Evolutionary conservation across 1,139 yeast genomes (phyloP).

Genomic region (Williopsis jadinii): DNA sequence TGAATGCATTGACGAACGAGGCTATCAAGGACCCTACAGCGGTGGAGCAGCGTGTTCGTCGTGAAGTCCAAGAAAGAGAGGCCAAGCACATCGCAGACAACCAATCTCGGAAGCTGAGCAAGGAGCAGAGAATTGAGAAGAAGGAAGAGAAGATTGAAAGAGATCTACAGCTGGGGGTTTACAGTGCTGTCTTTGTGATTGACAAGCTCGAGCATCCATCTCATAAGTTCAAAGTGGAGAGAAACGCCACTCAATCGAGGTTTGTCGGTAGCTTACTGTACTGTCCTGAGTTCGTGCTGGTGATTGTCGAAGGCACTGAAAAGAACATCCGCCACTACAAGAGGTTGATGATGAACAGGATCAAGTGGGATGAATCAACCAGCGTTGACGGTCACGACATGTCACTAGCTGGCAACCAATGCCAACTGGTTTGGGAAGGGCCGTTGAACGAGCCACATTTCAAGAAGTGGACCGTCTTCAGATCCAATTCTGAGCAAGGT

Average conservation of each 20-base stretch:
- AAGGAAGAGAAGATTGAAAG: slow-evolving; percentile 36
- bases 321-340: slow-evolving; percentile 56
- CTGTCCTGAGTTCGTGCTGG: slow-evolving; percentile 40
- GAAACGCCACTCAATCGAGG: slow-evolving; percentile 68
- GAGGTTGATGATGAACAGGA: slow-evolving; percentile 52
- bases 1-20: slow-evolving; percentile 80
- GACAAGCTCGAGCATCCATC: slow-evolving; percentile 51
- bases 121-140: slow-evolving; percentile 48
- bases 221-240: slow-evolving; percentile 66
- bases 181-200: slow-evolving; percentile 55
- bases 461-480: slow-evolving; percentile 44
- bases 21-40: slow-evolving; percentile 89
- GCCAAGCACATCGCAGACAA: slow-evolving; percentile 57
- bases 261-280: slow-evolving; percentile 50
- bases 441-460: slow-evolving; percentile 47
- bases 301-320: slow-evolving; percentile 69
- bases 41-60: slow-evolving; percentile 64
- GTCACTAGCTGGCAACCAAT: slow-evolving; percentile 42
- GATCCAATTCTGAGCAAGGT: slow-evolving; percentile 37
- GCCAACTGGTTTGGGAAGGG: slow-evolving; percentile 72
- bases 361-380: slow-evolving; percentile 58
- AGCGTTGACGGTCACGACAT: slow-evolving; percentile 17
- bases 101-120: slow-evolving; percentile 51
- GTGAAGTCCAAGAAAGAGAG: slow-evolving; percentile 60
- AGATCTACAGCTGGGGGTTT: slow-evolving; percentile 49